Evolutionary conservation across 2,329 filamentous ascomycete species (phyloP).

Genomic region (Trichoderma gracile): DNA sequence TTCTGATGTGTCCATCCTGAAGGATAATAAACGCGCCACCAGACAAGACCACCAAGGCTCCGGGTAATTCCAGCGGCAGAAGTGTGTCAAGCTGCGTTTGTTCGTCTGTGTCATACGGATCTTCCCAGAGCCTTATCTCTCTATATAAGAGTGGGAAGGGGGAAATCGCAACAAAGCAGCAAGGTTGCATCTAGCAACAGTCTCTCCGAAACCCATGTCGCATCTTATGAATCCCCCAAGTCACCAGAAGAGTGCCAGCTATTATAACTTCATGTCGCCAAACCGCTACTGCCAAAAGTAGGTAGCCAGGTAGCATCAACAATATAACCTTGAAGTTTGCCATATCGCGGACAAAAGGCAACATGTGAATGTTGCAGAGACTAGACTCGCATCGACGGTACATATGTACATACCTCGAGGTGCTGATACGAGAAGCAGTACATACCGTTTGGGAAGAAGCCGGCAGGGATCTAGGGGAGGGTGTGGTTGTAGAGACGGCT

Average conservation of each 20-base stretch:
- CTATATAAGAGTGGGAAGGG: too few species aligned
- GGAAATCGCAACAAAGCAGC: background rate
- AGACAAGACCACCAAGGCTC: background rate
- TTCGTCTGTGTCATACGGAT: too few species aligned
- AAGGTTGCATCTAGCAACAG: background rate
- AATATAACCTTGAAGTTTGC: background rate
- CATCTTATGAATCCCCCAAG: background rate
- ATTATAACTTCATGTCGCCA: background rate
- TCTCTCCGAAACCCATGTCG: conserved; percentile 19
- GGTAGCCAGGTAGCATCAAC: background rate
- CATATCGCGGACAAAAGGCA: background rate
- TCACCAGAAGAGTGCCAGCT: background rate
- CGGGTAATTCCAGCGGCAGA: too few species aligned
- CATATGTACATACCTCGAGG: background rate
- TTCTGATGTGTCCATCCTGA: background rate
- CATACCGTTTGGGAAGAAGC: background rate
- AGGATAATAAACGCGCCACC: background rate
- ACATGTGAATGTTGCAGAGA: background rate
- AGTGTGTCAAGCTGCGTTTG: too few species aligned
- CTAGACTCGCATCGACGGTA: background rate
- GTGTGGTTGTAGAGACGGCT: conserved; percentile 10
- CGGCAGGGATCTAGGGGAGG: background rate
- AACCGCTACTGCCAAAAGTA: background rate
- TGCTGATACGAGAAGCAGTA: background rate
- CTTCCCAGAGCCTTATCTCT: too few species aligned